These are phyloP conservation scores for Xylaria polymorpha DNA, from an alignment of 2,329 filamentous ascomycete species.

Conservation along the genomic window DNA sequence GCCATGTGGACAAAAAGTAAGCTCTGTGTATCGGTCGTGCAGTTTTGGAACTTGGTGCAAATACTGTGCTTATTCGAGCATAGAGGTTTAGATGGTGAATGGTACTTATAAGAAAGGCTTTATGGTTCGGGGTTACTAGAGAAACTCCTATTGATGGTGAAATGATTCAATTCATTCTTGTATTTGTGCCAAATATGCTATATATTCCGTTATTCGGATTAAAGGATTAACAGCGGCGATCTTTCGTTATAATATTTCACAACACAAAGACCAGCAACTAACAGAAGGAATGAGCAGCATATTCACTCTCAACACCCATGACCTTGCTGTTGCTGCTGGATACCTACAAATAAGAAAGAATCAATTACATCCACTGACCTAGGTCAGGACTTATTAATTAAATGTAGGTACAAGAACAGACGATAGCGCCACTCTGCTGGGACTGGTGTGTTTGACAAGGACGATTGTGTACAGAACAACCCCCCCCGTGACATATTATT, in stretches of 20 bases:
- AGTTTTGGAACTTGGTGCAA: conserved; percentile 1
- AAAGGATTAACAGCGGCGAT: no score
- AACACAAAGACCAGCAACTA: not conserved
- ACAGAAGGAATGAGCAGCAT: not conserved
- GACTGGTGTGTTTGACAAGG: not conserved
- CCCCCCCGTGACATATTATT: not conserved
- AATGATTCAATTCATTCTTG: not conserved
- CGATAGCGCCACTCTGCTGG: not conserved
- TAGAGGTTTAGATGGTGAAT: not conserved
- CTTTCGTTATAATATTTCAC: no score
- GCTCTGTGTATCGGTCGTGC: conserved; percentile 9
- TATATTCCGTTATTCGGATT: no score
- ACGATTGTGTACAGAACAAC: not conserved
- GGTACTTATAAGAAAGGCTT: not conserved
- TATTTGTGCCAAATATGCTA: not conserved
- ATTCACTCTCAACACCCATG: not conserved
- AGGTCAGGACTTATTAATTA: not conserved
- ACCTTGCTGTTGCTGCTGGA: not conserved
- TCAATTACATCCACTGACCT: not conserved
- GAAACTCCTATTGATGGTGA: not conserved
- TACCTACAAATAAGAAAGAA: not conserved
- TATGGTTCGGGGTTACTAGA: not conserved
- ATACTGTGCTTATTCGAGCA: not conserved
- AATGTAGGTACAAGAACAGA: not conserved
- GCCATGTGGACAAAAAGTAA: conserved; percentile 28